Evolutionary conservation across 495 filamentous ascomycete species (phyloP), one percentile per base, ranked within the genome.

Genomic region (Xylaria curta): DNA sequence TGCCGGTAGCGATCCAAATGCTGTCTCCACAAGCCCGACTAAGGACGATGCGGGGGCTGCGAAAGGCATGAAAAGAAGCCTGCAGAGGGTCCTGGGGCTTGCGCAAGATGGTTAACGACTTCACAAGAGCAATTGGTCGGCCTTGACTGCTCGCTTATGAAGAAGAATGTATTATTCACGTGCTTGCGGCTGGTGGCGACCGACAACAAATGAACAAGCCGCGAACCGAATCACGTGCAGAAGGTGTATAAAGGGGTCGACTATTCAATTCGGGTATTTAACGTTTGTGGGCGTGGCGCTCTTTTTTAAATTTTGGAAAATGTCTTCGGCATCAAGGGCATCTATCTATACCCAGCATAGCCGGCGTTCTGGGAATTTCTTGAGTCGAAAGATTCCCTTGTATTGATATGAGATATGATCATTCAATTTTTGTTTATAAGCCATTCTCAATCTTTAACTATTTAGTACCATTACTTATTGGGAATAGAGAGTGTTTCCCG

Each of bases 1-100:
- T 24, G 75, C 56, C 9, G 70, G 51, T 49, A 72, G 74, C 65
- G 74, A 76, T 36, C 71, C 72, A 24, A 72, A 58, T 46, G 72
- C 54, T 8, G 21, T 68, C 17, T 44, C 66, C 17, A 69, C 69
- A 59, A 75, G 66, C 58, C 65, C 67, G 21, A 69, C 70, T 19
- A 66, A 83, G 51, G 87, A 89, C 53, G 85, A 90, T 64, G 82
- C 85, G 60, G 81, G 85, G 46, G 80, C 81, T 9, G 70, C 79
- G 0, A 82, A 80, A 65, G 78, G 77, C 36, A 77, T 85, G 36
- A 73, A 79, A 62, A 78, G 79, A 73, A 82, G 84, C 72, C 44
- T 85, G 72, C 83, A 85, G 46, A 76, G 81, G 74, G 74, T 81
- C 73, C 21, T 84, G 72, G 77, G 79, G 0, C 73, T 85, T 36